These are phyloP conservation scores for Benincasa hispida DNA, from an alignment of 306 rosid species.

Conservation along the genomic window DNA sequence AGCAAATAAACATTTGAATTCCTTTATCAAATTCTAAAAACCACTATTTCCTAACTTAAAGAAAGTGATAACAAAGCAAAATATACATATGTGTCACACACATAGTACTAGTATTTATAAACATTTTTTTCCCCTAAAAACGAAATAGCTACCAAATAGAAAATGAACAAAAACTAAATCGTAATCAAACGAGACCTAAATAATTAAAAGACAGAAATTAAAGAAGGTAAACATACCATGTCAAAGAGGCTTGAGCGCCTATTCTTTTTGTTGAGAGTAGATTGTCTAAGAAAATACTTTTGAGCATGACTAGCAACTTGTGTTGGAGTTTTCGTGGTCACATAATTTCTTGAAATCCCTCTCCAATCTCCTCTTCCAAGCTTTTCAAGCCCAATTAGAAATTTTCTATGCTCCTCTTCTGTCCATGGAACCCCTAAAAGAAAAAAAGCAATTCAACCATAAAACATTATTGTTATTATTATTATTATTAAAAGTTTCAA, in stretches of 20 bases:
- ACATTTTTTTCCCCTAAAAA: too few relatives aligned
- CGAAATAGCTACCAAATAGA: too few relatives aligned
- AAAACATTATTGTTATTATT: background rate
- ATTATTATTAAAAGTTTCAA: too few relatives aligned
- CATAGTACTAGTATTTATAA: too few relatives aligned
- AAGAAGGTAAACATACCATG: slow-evolving; percentile 12
- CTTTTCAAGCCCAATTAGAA: slow-evolving; percentile 71
- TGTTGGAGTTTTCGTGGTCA: slow-evolving; percentile 79
- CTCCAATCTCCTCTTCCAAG: slow-evolving; percentile 95
- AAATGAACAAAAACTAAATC: too few relatives aligned
- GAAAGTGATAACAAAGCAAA: too few relatives aligned
- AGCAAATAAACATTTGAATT: too few relatives aligned
- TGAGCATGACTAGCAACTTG: slow-evolving; percentile 99
- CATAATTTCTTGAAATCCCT: slow-evolving; percentile 68
- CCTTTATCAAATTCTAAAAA: too few relatives aligned
- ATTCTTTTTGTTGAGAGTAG: slow-evolving; percentile 45
- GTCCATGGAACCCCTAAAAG: slow-evolving; percentile 82
- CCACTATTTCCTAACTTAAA: too few relatives aligned
- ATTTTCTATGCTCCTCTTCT: slow-evolving; percentile 77
- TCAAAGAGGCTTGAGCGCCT: slow-evolving; percentile 85
- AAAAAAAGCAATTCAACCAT: background rate
- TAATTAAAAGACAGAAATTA: too few relatives aligned
- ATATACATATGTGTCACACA: too few relatives aligned
- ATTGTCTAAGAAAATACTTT: slow-evolving; percentile 58
- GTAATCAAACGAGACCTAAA: too few relatives aligned